Conservation (phyloP, 176 grass and related monocot genomes). For the Eragrostis curvula region DNA sequence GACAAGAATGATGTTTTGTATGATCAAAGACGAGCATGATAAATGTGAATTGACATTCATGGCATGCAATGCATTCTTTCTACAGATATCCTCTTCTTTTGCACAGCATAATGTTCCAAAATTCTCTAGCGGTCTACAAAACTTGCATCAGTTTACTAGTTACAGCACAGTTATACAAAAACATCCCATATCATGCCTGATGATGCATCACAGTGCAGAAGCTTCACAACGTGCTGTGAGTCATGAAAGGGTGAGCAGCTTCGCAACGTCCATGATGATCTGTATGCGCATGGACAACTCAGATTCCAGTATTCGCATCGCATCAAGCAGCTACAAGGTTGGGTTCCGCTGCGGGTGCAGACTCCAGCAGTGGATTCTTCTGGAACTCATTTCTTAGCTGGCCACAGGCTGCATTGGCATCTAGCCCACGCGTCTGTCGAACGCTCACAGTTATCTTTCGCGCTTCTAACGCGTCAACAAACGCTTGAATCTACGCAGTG, state of each 20-base stretch:
- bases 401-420: slow-evolving; percentile 93
- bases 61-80: not conserved
- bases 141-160: slow-evolving; percentile 13
- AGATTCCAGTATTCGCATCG: not conserved
- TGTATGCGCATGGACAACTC: slow-evolving; percentile 8
- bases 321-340: slow-evolving; percentile 46
- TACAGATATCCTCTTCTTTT: not conserved
- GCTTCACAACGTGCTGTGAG: not conserved
- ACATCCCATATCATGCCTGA: not conserved
- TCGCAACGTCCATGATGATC: not conserved
- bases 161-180: slow-evolving; percentile 5
- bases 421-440: slow-evolving; percentile 84
- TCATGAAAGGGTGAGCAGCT: not conserved
- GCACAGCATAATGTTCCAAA: not conserved
- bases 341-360: slow-evolving; percentile 25
- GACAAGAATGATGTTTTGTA: not conserved
- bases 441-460: slow-evolving; percentile 82
- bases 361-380: slow-evolving; percentile 68
- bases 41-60: not conserved
- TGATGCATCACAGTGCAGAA: not conserved
- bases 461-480: slow-evolving; percentile 69
- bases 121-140: not conserved
- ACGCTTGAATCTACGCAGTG: slow-evolving; percentile 61
- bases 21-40: not conserved
- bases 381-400: slow-evolving; percentile 93